Conservation (phyloP, 2,329 filamentous ascomycete species). For the Colletotrichum viniferum region DNA sequence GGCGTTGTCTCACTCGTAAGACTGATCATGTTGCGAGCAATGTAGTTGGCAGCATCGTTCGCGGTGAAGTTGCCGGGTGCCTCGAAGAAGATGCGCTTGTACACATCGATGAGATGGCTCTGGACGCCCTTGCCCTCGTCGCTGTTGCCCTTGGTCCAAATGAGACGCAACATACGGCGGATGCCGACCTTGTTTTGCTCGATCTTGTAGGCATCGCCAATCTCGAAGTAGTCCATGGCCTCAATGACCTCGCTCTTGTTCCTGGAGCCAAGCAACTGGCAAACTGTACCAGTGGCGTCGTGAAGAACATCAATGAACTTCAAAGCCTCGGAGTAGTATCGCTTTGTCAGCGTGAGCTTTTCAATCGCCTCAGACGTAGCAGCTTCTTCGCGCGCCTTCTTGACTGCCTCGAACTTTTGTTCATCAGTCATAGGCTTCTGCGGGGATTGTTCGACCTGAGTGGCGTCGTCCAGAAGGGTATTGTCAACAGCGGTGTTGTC, state of each 20-base stretch:
- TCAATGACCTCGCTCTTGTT: constrained; percentile 99
- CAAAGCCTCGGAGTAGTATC: constrained; percentile 92
- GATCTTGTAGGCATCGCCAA: constrained; percentile 94
- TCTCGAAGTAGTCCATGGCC: constrained; percentile 97
- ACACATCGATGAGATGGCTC: constrained; percentile 94
- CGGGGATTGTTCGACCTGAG: constrained; percentile 71
- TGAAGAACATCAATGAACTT: constrained; percentile 93
- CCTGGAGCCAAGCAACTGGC: constrained; percentile 86
- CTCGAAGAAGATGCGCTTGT: constrained; percentile 94
- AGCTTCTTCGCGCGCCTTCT: constrained; percentile 84
- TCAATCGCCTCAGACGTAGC: constrained; percentile 88
- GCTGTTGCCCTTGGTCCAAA: constrained; percentile 99
- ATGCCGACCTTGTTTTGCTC: constrained; percentile 93
- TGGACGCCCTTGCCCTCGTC: constrained; percentile 99
- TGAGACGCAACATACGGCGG: constrained; percentile 91
- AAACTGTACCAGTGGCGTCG: constrained; percentile 78
- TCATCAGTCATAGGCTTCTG: constrained; percentile 75
- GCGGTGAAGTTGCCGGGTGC: constrained; percentile 85
- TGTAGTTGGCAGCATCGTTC: constrained; percentile 93
- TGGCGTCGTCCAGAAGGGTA: constrained; percentile 85
- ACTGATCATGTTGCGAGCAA: constrained; percentile 98
- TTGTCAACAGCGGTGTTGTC: constrained; percentile 76
- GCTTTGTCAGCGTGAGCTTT: constrained; percentile 83
- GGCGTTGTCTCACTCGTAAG: constrained; percentile 94
- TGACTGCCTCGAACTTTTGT: constrained; percentile 73